phyloP scores from a whole-genome alignment of 805 yeast genomes.

The Schwanniomyces yamadae region DNA sequence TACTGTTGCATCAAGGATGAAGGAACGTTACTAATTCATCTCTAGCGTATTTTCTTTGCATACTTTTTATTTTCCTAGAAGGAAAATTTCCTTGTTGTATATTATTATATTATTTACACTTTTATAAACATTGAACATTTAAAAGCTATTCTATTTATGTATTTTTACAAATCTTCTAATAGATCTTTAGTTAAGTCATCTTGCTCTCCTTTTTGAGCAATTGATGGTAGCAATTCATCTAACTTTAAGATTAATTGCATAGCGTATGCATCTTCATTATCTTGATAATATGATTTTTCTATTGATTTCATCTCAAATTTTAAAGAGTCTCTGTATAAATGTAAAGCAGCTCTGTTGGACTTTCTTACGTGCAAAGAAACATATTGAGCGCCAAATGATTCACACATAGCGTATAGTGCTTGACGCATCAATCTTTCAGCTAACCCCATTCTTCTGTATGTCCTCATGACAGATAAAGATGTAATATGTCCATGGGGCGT shows the following conservation, averaged over 20 bases:
- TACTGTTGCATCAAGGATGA: constrained; percentile 94
- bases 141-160: constrained; percentile 1
- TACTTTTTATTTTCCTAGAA: constrained; percentile 3
- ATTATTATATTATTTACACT: constrained; percentile 5
- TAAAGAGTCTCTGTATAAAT: constrained; percentile 82
- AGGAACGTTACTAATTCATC: constrained; percentile 73
- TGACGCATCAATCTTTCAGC: constrained; percentile 92
- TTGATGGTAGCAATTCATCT: constrained; percentile 61
- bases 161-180: constrained; percentile 21
- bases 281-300: constrained; percentile 90
- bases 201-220: constrained; percentile 45
- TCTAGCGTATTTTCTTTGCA: constrained; percentile 1
- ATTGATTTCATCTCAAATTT: constrained; percentile 78
- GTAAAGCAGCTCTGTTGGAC: constrained; percentile 91
- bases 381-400: constrained; percentile 74
- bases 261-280: constrained; percentile 96
- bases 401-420: constrained; percentile 74
- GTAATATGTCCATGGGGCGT: constrained; percentile 94
- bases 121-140: constrained; percentile 2
- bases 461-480: constrained; percentile 89
- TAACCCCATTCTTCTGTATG: constrained; percentile 91
- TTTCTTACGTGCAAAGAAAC: constrained; percentile 92
- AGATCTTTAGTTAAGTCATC: constrained; percentile 54
- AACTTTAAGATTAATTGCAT: constrained; percentile 73
- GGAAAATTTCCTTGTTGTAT: constrained; percentile 2